Conservation (phyloP, 805 yeast species). For the Hanseniaspora osmophila region DNA sequence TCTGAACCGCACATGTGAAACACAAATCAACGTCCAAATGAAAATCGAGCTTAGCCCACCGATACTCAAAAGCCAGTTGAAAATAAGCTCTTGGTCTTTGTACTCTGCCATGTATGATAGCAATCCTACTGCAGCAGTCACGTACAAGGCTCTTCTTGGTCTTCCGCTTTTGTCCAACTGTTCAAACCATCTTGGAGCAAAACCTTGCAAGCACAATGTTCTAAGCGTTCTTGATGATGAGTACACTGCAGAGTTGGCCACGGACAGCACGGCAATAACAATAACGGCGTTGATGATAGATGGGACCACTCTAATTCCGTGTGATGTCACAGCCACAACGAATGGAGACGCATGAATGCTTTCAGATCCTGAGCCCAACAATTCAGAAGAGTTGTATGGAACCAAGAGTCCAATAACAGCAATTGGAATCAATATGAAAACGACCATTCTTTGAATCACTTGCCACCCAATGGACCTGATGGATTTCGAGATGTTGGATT, state of each 20-base stretch:
- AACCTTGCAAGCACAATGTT: conserved; percentile 37
- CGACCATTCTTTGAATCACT: conserved; percentile 1
- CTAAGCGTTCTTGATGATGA: conserved; percentile 45
- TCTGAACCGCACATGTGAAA: conserved; percentile 57
- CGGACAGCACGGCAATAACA: conserved; percentile 43
- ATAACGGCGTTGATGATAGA: conserved; percentile 46
- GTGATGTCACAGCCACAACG: conserved; percentile 36
- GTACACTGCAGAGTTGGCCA: conserved; percentile 46
- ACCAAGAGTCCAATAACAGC: conserved; percentile 53
- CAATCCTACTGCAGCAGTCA: conserved; percentile 35
- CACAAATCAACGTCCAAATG: conserved; percentile 66
- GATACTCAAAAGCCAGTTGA: conserved; percentile 64
- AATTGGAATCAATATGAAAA: conserved; percentile 19
- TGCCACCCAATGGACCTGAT: conserved; percentile 1
- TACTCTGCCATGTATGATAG: conserved; percentile 53
- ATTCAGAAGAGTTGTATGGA: conserved; percentile 40
- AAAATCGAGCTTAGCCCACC: conserved; percentile 67
- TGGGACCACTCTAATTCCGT: conserved; percentile 33
- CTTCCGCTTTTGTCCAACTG: conserved; percentile 39
- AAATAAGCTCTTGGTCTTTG: conserved; percentile 39
- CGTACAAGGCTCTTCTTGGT: conserved; percentile 35
- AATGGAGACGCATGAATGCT: conserved; percentile 41
- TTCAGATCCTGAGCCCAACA: conserved; percentile 28
- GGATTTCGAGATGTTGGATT: conserved; percentile 24
- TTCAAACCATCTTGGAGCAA: conserved; percentile 33